These are phyloP conservation scores for Lojkania enalia DNA, from an alignment of 2,329 filamentous ascomycete species.

Conservation along the genomic window DNA sequence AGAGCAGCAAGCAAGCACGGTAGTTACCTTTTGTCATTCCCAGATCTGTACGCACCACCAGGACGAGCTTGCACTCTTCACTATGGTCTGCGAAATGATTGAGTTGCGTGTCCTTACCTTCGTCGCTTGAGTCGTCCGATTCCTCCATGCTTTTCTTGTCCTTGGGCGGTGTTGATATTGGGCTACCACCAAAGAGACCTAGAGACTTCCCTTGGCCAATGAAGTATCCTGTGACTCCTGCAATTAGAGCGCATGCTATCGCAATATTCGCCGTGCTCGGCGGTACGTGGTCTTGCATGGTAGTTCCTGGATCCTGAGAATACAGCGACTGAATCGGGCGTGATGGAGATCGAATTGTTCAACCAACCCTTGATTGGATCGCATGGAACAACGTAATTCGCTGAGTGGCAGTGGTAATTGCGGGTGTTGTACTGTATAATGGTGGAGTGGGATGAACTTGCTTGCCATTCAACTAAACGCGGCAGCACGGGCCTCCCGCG, in stretches of 20 bases:
- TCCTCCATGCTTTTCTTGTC: slow-evolving; percentile 20
- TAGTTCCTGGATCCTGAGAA: no score
- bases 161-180: slow-evolving; percentile 32
- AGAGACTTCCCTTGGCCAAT: slow-evolving; percentile 67
- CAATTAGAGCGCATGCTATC: slow-evolving; percentile 72
- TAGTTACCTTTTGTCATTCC: slow-evolving; percentile 91
- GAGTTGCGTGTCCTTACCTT: slow-evolving; percentile 39
- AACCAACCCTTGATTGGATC: no score
- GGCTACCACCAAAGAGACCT: slow-evolving; percentile 68
- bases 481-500: slow-evolving; percentile 1
- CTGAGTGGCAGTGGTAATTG: no score
- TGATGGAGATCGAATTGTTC: no score
- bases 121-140: slow-evolving; percentile 34
- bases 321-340: no score
- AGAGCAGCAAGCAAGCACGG: neutral
- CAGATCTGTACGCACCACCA: slow-evolving; percentile 90
- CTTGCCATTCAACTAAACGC: neutral
- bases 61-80: slow-evolving; percentile 92
- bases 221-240: slow-evolving; percentile 77
- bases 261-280: slow-evolving; percentile 64
- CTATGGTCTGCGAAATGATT: slow-evolving; percentile 53
- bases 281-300: slow-evolving; percentile 46
- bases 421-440: no score
- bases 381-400: no score
- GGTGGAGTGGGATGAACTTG: slow-evolving; percentile 1